Conservation (phyloP, 768 basidiomycete species). For the Amanita rubescens region DNA sequence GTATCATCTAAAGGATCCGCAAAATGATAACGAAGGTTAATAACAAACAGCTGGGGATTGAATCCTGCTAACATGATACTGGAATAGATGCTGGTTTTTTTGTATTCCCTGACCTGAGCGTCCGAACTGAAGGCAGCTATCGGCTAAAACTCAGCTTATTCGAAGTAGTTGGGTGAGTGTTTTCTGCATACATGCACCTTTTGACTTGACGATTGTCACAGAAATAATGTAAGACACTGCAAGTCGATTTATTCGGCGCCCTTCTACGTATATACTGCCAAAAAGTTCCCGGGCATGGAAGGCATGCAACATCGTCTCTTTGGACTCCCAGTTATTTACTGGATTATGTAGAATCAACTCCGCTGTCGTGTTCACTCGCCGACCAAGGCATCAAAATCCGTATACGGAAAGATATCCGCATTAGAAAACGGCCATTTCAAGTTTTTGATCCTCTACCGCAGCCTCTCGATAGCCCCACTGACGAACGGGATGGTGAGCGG, state of each 20-base stretch:
- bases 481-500: constrained; percentile 11
- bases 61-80: constrained; percentile 7
- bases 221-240: constrained; percentile 83
- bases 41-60: background rate
- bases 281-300: constrained; percentile 97
- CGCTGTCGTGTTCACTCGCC: constrained; percentile 83
- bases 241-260: constrained; percentile 82
- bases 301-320: constrained; percentile 36
- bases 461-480: constrained; percentile 15
- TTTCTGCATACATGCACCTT: background rate
- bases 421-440: constrained; percentile 60
- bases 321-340: background rate
- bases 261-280: constrained; percentile 93
- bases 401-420: constrained; percentile 86
- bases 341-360: constrained; percentile 65
- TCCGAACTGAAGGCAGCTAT: constrained; percentile 89
- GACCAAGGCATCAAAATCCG: constrained; percentile 95
- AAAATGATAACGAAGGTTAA: constrained; percentile 39
- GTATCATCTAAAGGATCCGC: constrained; percentile 81
- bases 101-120: constrained; percentile 91
- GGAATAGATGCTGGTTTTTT: constrained; percentile 83
- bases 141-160: constrained; percentile 66
- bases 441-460: constrained; percentile 28
- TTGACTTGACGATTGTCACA: constrained; percentile 20
- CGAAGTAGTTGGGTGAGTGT: constrained; percentile 83